A percentile compares a stretch with the other conserved stretches of the same genome.
Conservation (phyloP, 1,284 basidiomycete species). For the Gymnopus androsaceus region DNA sequence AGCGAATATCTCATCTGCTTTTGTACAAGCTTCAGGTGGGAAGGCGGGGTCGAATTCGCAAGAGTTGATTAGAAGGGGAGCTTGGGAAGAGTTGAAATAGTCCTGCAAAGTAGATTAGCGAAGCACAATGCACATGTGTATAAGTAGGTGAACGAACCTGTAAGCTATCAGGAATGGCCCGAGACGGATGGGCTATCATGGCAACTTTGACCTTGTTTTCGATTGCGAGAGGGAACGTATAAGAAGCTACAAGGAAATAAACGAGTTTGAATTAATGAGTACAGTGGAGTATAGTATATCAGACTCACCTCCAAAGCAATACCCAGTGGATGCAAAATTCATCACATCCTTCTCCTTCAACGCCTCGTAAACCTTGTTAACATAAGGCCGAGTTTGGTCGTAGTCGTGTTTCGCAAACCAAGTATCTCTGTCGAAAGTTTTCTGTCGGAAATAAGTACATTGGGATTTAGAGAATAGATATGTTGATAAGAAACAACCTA, state of each 20-base stretch:
- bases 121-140: not conserved
- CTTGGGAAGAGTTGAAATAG: conserved; percentile 46
- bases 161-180: conserved; percentile 4
- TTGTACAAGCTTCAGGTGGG: conserved; percentile 40
- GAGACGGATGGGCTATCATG: conserved; percentile 64
- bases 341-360: conserved; percentile 62
- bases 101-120: conserved; percentile 36
- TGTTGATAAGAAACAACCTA: conserved; percentile 28
- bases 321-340: conserved; percentile 62
- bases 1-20: conserved; percentile 59
- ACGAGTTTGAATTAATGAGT: conserved; percentile 26
- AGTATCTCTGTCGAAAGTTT: conserved; percentile 41
- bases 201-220: conserved; percentile 57
- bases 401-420: conserved; percentile 55
- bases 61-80: conserved; percentile 64
- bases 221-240: conserved; percentile 68
- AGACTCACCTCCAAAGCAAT: conserved; percentile 67
- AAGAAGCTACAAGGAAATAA: conserved; percentile 41
- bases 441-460: too few relatives aligned
- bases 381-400: conserved; percentile 45
- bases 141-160: conserved; percentile 8
- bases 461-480: too few relatives aligned
- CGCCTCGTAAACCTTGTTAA: conserved; percentile 59
- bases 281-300: conserved; percentile 15
- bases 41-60: conserved; percentile 57